phyloP scores from a whole-genome alignment of 768 basidiomycete species.

The Pleurotus djamor region DNA sequence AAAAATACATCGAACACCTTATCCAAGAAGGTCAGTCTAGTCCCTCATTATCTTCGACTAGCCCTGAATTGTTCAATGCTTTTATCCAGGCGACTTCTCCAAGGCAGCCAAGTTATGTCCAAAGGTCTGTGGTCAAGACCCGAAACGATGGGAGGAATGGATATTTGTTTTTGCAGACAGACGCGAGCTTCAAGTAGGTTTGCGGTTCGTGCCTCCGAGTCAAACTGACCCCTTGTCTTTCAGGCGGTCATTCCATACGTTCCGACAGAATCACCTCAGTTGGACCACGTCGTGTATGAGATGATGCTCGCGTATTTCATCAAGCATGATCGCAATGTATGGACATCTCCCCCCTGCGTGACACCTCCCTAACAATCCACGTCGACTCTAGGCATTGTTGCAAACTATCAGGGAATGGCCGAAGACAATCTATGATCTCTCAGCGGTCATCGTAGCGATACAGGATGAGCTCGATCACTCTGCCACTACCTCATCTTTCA shows the following conservation, averaged over 20 bases:
- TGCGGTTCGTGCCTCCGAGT: not conserved
- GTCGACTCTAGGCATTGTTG: conserved; percentile 56
- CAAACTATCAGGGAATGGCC: conserved; percentile 89
- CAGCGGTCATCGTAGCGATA: conserved; percentile 87
- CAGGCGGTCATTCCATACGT: conserved; percentile 89
- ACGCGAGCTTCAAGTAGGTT: conserved; percentile 68
- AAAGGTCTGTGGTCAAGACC: conserved; percentile 80
- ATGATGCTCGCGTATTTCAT: conserved; percentile 92
- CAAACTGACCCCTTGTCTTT: not conserved
- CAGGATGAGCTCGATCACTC: conserved; percentile 74
- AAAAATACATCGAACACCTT: conserved; percentile 86
- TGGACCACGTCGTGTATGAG: conserved; percentile 87
- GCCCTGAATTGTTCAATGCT: not conserved
- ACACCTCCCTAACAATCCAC: not conserved
- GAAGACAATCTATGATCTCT: conserved; percentile 82
- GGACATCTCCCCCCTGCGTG: conserved; percentile 10
- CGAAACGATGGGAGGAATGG: conserved; percentile 93
- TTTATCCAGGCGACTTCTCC: conserved; percentile 44
- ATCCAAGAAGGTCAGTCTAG: conserved; percentile 63
- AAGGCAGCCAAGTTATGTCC: conserved; percentile 84
- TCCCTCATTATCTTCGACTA: not conserved
- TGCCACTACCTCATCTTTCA: conserved; percentile 46
- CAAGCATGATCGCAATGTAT: conserved; percentile 69
- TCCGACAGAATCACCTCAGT: conserved; percentile 77
- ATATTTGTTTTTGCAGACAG: conserved; percentile 88